Evolutionary conservation across 495 filamentous ascomycete genomes (phyloP).

Genomic region (Aspergillus taichungensis): DNA sequence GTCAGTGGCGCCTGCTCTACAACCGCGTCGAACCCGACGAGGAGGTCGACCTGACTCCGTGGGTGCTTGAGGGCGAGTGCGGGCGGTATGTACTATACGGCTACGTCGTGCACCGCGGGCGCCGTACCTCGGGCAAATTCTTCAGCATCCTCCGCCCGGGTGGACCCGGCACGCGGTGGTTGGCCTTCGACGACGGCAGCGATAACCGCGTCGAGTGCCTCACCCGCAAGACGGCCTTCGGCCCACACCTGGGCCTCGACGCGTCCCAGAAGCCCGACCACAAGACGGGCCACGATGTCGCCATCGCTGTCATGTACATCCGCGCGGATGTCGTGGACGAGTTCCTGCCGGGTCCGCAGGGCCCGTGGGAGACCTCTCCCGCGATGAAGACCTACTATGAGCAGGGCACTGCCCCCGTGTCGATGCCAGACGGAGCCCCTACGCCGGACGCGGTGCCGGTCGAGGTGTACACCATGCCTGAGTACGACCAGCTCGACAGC

Average conservation of each 20-base stretch:
- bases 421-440: slow-evolving; percentile 7
- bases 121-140: slow-evolving; percentile 52
- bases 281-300: slow-evolving; percentile 48
- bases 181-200: slow-evolving; percentile 49
- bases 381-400: slow-evolving; percentile 32
- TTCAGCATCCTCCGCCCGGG: slow-evolving; percentile 52
- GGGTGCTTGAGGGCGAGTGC: slow-evolving; percentile 22
- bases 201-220: slow-evolving; percentile 48
- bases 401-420: slow-evolving; percentile 16
- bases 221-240: slow-evolving; percentile 49
- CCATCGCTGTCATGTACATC: slow-evolving; percentile 50
- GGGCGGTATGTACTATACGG: slow-evolving; percentile 51
- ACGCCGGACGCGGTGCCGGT: slow-evolving; percentile 24
- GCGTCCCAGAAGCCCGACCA: slow-evolving; percentile 27
- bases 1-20: slow-evolving; percentile 51
- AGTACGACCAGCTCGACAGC: slow-evolving; percentile 28
- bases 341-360: slow-evolving; percentile 34
- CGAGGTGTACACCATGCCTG: slow-evolving; percentile 31
- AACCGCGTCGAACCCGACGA: slow-evolving; percentile 50
- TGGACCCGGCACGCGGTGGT: slow-evolving; percentile 48
- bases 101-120: slow-evolving; percentile 53
- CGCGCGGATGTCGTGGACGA: slow-evolving; percentile 42
- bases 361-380: slow-evolving; percentile 30
- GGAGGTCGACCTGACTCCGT: slow-evolving; percentile 35
- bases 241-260: slow-evolving; percentile 43